phyloP scores from a whole-genome alignment of 208 protist species.

The Angomonas deanei region DNA sequence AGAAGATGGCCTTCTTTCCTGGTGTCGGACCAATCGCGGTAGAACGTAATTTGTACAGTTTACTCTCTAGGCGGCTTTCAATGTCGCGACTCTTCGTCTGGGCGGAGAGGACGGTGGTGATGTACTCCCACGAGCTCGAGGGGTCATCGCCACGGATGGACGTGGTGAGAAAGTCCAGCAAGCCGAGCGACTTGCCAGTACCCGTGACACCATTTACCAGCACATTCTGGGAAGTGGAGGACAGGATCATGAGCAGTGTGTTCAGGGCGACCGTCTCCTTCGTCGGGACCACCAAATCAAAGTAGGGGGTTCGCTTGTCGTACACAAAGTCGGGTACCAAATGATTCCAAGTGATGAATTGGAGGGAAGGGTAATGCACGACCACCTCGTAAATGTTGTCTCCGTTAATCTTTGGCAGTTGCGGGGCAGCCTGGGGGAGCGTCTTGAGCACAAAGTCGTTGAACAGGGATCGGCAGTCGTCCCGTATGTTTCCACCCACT shows the following conservation, averaged over 20 bases:
- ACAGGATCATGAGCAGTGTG: constrained; percentile 73
- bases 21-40: constrained; percentile 84
- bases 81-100: constrained; percentile 90
- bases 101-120: constrained; percentile 90
- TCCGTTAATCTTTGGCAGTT: constrained; percentile 13
- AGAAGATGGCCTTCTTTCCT: constrained; percentile 88
- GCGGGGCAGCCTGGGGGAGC: constrained; percentile 63
- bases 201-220: constrained; percentile 94
- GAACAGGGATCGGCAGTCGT: constrained; percentile 81
- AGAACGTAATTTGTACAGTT: constrained; percentile 91
- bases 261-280: constrained; percentile 87
- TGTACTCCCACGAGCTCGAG: constrained; percentile 74
- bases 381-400: constrained; percentile 92
- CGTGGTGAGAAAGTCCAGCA: constrained; percentile 62
- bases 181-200: constrained; percentile 91
- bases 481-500: constrained; percentile 92
- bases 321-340: constrained; percentile 92
- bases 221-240: constrained; percentile 70
- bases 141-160: constrained; percentile 74
- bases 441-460: constrained; percentile 73
- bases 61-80: constrained; percentile 91
- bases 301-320: constrained; percentile 77
- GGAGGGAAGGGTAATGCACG: constrained; percentile 79
- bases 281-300: constrained; percentile 95
- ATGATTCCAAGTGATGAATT: constrained; percentile 89